Base-by-base conservation (phyloP, 805 yeast species). In the Candida boidinii region DNA sequence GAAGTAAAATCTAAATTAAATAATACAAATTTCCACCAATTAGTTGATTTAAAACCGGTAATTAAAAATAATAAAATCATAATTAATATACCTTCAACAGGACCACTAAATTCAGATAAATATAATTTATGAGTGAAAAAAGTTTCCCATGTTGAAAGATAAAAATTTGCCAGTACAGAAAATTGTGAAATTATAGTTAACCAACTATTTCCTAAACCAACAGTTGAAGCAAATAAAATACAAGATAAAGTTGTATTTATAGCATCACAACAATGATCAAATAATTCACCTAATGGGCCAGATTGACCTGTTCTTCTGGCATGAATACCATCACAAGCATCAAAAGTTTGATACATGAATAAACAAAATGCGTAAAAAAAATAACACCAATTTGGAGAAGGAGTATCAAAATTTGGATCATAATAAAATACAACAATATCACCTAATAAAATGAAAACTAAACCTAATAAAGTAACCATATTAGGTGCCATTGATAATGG, bases 241-340 rank as follows among this genome's bases (percentile, higher is more conserved):
- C 78, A 68, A 10, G 88, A 88, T 33, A 90, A 63, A 2, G 94
- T 79, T 5, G 96, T 86, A 39, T 58, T 62, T 46, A 71, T 60
- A 1, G 79, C 78, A 50, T 73, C 79, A 31, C 72, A 66, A 37
- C 95, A 87, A 51, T 88, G 97, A 51, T 88, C 97, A 51, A 90
- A 90, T 36, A 88, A 65, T 54, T 88, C 97, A 22, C 97, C 97
- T 47, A 88, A 62, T 1, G 97, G 96, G 3, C 96, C 92, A 40
- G 85, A 73, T 56, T 86, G 94, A n/a, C 94, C 94, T 1, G 96
- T 88, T 49, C 90, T 74, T 51, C 97, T 76, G 17, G 96, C 96
- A 55, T 88, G 97, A 42, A 82, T 72, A 4, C 97, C 97, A 56
- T 88, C 97, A 56, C 95, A 83, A 1, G 95, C 95, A 56, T 88